Evolutionary conservation across 2,329 filamentous ascomycete species (phyloP), one percentile per base, ranked within the genome.

Genomic region (Colletotrichum trifolii): DNA sequence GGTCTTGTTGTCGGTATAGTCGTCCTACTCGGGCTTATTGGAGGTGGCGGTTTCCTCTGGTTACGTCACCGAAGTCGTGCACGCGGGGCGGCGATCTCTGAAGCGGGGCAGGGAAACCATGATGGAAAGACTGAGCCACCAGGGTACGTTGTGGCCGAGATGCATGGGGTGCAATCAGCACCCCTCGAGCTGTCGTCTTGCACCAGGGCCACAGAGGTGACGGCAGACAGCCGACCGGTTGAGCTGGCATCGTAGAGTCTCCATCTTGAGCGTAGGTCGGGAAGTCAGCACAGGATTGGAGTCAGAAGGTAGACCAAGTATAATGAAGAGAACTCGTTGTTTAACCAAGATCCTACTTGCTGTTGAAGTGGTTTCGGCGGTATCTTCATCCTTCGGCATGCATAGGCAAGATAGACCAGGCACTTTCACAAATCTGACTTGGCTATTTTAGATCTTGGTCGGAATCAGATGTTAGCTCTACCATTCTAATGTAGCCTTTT

Each of bases 51-150:
- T 25, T 54, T 54, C 13, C n/a, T 54, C 7, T 17, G 39, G n/a
- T 35, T 45, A 2, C 40, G 53, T 6, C 35, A 45, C 13, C 43
- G 39, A 15, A 54, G 17, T 9, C 53, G 34, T 8, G 9, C 25
- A 35, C 33, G 25, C 9, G 39, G 15, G 11, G 39, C 39, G 17
- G 5, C 2, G 10, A 10, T 54, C n/a, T 54, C 17, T 33, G 38
- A 9, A 8, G 40, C 35, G 17, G 36, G 17, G 15, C 8, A 38
- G 17, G 42, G 33, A 9, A 12, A 46, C 34, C 25, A 4, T 4
- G 53, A 54, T 12, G 35, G 6, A 12, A 54, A 54, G 53, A 39
- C 35, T 13, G 53, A 43, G 33, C n/a, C 45, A 13, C 10, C 33
- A 9, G 39, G 53, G 6, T 35, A 45, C 25, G 25, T 25, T 17